These are phyloP conservation scores for Corchorus capsularis DNA, from an alignment of 345 rosid species.

Conservation along the genomic window DNA sequence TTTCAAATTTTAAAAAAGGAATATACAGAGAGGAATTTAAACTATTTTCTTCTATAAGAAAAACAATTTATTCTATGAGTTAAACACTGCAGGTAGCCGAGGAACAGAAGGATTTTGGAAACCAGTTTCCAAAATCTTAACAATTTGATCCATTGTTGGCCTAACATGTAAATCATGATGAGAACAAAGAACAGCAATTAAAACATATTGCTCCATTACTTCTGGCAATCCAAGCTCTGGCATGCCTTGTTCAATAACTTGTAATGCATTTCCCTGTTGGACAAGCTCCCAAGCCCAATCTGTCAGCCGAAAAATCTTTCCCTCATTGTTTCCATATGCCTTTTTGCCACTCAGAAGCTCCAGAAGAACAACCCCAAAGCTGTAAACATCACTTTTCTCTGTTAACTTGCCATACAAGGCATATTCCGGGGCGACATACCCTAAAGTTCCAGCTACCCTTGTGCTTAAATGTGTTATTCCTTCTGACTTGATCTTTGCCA, in stretches of 20 bases:
- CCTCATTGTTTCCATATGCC: constrained; percentile 31
- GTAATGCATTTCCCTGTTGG: constrained; percentile 35
- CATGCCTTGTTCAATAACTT: constrained; percentile 36
- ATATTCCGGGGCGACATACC: constrained; percentile 52
- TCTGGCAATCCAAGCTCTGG: constrained; percentile 24
- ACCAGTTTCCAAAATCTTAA: constrained; percentile 35
- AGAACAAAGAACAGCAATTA: constrained; percentile 35
- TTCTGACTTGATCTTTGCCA: constrained; percentile 42
- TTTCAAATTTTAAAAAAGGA: no score
- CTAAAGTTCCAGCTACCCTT: constrained; percentile 43
- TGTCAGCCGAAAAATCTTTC: constrained; percentile 30
- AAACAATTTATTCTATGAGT: not conserved
- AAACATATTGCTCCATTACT: constrained; percentile 40
- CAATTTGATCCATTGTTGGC: constrained; percentile 46
- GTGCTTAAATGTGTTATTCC: constrained; percentile 46
- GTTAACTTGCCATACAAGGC: constrained; percentile 48
- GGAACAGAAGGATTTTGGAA: not conserved
- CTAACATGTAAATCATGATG: constrained; percentile 40
- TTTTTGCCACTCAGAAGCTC: constrained; percentile 49
- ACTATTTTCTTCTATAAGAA: not conserved
- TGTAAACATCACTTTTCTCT: constrained; percentile 41
- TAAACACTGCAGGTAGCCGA: not conserved
- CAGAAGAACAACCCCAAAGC: constrained; percentile 45
- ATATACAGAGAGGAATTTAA: no score
- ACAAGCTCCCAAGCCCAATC: constrained; percentile 47